Evolutionary conservation across 352 stramenopile species (phyloP).

Genomic region (Ophiocytium majus): DNA sequence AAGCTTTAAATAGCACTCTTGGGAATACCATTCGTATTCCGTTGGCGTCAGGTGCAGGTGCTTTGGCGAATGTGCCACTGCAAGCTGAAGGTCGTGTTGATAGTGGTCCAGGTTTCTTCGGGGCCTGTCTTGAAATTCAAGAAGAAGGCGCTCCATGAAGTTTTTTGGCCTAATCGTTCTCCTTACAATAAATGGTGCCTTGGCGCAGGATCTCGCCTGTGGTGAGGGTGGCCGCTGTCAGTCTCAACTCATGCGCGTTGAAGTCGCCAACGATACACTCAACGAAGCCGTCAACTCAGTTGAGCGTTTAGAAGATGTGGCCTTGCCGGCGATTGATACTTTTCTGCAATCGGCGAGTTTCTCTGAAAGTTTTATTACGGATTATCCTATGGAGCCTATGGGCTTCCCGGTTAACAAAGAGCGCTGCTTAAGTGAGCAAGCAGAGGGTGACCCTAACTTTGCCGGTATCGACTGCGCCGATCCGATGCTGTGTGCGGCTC

Average conservation of each 20-base stretch:
- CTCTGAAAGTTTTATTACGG: not conserved
- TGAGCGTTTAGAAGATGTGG: not conserved
- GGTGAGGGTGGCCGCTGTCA: no score
- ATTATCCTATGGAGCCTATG: not conserved
- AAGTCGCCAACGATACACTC: not conserved
- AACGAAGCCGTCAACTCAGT: not conserved
- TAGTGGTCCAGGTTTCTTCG: not conserved
- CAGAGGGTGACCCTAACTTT: not conserved
- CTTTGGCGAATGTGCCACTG: not conserved
- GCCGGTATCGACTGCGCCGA: not conserved
- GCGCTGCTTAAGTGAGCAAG: no score
- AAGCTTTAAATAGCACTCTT: not conserved
- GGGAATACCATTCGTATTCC: conserved; percentile 5
- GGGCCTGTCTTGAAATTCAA: not conserved
- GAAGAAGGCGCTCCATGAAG: not conserved
- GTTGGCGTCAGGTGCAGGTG: not conserved
- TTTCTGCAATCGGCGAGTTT: not conserved
- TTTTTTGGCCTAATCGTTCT: not conserved
- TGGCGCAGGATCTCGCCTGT: no score
- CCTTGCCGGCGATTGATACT: not conserved
- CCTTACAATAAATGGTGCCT: no score
- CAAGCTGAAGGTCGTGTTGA: not conserved
- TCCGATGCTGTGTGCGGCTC: not conserved
- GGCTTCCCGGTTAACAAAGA: conserved; percentile 12
- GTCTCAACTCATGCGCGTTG: conserved; percentile 1